phyloP scores from a whole-genome alignment of 2,329 filamentous ascomycete species.

The Lachnellula occidentalis region DNA sequence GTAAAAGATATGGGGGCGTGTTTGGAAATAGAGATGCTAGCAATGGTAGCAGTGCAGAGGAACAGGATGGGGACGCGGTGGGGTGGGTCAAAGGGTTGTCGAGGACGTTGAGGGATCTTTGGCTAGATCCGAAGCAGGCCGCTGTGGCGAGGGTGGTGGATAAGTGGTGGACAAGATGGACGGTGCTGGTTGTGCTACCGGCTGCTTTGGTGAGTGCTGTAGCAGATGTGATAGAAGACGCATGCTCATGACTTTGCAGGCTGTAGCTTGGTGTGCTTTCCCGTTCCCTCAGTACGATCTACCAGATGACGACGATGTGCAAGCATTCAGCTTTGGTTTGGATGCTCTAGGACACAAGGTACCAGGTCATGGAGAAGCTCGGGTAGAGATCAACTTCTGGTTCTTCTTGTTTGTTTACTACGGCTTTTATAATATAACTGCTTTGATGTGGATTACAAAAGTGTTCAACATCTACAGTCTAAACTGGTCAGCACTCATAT shows the following conservation, averaged over 20 bases:
- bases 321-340: conserved; percentile 5
- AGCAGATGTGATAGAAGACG: neutral
- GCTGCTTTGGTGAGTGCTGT: conserved; percentile 49
- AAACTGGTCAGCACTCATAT: conserved; percentile 46
- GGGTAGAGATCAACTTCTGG: conserved; percentile 65
- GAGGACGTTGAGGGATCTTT: conserved; percentile 43
- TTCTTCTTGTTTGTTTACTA: conserved; percentile 68
- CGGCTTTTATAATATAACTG: conserved; percentile 62
- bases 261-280: conserved; percentile 59
- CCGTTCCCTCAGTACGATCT: conserved; percentile 60
- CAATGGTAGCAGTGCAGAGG: conserved; percentile 31
- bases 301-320: conserved; percentile 38
- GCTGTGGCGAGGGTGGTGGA: conserved; percentile 54
- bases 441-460: conserved; percentile 66
- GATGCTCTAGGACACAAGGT: conserved; percentile 34
- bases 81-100: conserved; percentile 27
- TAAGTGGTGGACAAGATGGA: conserved; percentile 60
- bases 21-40: conserved; percentile 36
- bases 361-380: conserved; percentile 58
- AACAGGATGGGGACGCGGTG: conserved; percentile 19
- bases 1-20: conserved; percentile 45
- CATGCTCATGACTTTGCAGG: conserved; percentile 35
- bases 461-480: conserved; percentile 66
- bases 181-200: conserved; percentile 54
- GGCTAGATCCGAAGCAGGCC: conserved; percentile 54